A percentile compares a stretch with the other conserved stretches of the same genome.
Conservation (phyloP, 306 rosid species). For the Vigna radiata region DNA sequence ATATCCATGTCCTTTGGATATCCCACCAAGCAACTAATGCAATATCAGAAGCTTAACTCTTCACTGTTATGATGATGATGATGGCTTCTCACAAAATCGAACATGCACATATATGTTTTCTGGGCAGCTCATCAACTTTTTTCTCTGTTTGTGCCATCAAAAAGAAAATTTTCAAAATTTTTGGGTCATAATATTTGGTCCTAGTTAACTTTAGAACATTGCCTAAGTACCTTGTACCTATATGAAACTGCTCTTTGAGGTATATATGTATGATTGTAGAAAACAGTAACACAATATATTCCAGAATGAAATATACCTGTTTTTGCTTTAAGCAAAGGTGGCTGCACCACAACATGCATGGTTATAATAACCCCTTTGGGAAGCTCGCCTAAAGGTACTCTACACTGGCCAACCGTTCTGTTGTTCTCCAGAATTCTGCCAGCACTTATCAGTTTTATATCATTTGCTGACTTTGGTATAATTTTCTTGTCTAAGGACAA, state of each 20-base stretch:
- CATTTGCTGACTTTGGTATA: constrained; percentile 83
- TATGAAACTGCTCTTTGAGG: not conserved
- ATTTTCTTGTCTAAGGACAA: constrained; percentile 68
- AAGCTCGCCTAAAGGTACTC: constrained; percentile 81
- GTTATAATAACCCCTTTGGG: constrained; percentile 71
- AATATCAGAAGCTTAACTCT: constrained; percentile 53
- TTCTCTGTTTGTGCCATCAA: constrained; percentile 65
- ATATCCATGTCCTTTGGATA: constrained; percentile 48
- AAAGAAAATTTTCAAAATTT: constrained; percentile 34
- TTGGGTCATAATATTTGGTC: not conserved
- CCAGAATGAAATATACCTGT: constrained; percentile 65
- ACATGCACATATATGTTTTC: constrained; percentile 77
- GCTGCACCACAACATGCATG: constrained; percentile 96
- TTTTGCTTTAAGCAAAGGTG: constrained; percentile 79
- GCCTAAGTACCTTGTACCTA: not conserved
- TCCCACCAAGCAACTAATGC: constrained; percentile 50
- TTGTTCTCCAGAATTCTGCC: constrained; percentile 93
- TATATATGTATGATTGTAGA: not conserved
- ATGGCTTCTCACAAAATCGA: constrained; percentile 68
- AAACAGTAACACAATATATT: constrained; percentile 25
- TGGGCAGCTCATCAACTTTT: constrained; percentile 73
- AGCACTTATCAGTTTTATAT: constrained; percentile 80
- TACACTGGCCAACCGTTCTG: constrained; percentile 92
- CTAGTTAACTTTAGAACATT: constrained; percentile 20
- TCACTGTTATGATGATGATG: constrained; percentile 9